Evolutionary conservation across 495 filamentous ascomycete genomes (phyloP).

Genomic region (Letharia columbiana): DNA sequence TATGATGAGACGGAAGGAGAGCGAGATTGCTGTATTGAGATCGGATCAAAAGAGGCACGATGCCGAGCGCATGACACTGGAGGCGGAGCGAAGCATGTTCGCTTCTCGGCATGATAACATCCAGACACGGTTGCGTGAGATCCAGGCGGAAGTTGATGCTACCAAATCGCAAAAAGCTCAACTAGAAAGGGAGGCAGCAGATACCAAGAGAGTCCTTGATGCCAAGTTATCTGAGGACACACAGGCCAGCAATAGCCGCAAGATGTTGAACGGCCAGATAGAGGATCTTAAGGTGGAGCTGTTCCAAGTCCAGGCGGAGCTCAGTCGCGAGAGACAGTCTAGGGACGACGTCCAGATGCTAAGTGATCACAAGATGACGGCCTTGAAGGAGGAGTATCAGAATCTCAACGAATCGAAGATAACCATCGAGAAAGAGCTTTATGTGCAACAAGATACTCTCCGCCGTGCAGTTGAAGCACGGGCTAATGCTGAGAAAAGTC

Average conservation of each 20-base stretch:
- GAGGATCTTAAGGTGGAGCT: slow-evolving; percentile 78
- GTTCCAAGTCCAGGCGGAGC: slow-evolving; percentile 74
- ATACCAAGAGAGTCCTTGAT: slow-evolving; percentile 78
- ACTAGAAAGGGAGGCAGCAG: slow-evolving; percentile 78
- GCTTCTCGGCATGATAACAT: slow-evolving; percentile 70
- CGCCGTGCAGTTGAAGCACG: slow-evolving; percentile 79
- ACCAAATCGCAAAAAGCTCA: slow-evolving; percentile 75
- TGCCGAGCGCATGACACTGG: slow-evolving; percentile 64
- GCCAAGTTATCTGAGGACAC: slow-evolving; percentile 83
- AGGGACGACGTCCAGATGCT: slow-evolving; percentile 90
- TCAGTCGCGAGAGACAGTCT: slow-evolving; percentile 90
- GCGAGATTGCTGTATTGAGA: slow-evolving; percentile 76
- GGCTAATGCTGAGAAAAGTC: slow-evolving; percentile 68
- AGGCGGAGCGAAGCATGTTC: slow-evolving; percentile 63
- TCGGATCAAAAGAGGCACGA: slow-evolving; percentile 73
- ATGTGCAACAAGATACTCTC: slow-evolving; percentile 90
- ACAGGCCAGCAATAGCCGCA: slow-evolving; percentile 74
- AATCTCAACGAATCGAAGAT: slow-evolving; percentile 92
- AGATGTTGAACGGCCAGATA: slow-evolving; percentile 79
- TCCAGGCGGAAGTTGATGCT: slow-evolving; percentile 80
- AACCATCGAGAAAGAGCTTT: slow-evolving; percentile 96
- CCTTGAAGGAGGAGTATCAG: slow-evolving; percentile 75
- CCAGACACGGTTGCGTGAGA: slow-evolving; percentile 65
- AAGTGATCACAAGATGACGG: slow-evolving; percentile 75
- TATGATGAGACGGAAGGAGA: slow-evolving; percentile 84